phyloP scores from a whole-genome alignment of 2,329 filamentous ascomycete genomes.

The Eutypa lata region DNA sequence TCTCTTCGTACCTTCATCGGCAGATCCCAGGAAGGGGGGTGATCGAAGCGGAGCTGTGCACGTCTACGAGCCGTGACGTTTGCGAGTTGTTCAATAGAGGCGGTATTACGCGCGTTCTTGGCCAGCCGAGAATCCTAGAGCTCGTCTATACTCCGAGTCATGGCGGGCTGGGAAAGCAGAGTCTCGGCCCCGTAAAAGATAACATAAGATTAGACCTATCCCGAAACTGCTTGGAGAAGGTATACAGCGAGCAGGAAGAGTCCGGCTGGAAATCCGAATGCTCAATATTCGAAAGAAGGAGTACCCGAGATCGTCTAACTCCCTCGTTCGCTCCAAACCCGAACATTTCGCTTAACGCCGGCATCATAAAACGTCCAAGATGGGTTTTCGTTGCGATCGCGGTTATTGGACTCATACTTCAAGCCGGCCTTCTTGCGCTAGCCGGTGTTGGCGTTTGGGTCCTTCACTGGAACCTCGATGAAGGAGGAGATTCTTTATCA shows the following conservation, averaged over 20 bases:
- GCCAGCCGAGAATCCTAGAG: constrained; percentile 29
- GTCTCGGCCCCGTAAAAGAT: too few relatives aligned
- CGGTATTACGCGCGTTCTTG: constrained; percentile 30
- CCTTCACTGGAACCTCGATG: constrained; percentile 6
- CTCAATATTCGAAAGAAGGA: too few relatives aligned
- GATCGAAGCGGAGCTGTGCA: constrained; percentile 14
- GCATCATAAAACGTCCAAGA: constrained; percentile 4
- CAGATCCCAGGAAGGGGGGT: constrained; percentile 31
- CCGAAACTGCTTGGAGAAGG: too few relatives aligned
- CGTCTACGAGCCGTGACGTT: constrained; percentile 35
- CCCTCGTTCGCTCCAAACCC: neutral
- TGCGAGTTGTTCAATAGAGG: constrained; percentile 35
- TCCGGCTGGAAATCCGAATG: neutral
- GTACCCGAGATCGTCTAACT: too few relatives aligned
- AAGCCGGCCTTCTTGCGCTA: constrained; percentile 10
- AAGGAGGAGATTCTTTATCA: neutral
- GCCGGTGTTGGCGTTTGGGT: constrained; percentile 14
- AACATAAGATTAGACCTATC: too few relatives aligned
- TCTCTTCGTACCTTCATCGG: constrained; percentile 36
- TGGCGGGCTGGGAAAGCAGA: neutral
- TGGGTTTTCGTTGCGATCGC: constrained; percentile 10
- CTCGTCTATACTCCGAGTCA: constrained; percentile 18
- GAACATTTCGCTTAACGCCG: constrained; percentile 1
- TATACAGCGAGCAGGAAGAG: neutral
- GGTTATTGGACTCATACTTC: constrained; percentile 9